These are phyloP conservation scores for Solanum neorickii DNA, from an alignment of 257 asterid genomes.

Conservation along the genomic window DNA sequence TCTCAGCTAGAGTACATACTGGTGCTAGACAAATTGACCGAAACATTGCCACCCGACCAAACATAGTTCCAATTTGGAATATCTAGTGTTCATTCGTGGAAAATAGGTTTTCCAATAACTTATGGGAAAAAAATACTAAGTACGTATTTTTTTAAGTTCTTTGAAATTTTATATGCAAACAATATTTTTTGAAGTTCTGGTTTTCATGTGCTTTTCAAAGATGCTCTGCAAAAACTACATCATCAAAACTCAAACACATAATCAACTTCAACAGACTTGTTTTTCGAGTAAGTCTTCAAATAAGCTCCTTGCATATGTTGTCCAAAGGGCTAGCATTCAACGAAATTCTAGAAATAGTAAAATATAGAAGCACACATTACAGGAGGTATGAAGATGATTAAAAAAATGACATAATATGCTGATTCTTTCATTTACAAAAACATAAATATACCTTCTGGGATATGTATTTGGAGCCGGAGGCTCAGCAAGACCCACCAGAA, in stretches of 20 bases:
- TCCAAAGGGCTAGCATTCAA: background rate
- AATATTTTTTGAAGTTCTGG: background rate
- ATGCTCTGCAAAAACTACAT: background rate
- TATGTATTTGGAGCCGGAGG: conserved; percentile 59
- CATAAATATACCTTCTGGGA: conserved; percentile 54
- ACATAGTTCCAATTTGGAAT: background rate
- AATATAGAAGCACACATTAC: background rate
- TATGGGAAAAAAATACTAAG: background rate
- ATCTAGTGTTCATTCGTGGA: background rate
- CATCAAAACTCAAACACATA: background rate
- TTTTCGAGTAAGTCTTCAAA: background rate
- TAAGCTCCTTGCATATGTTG: background rate
- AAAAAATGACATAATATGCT: background rate
- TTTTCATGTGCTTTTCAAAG: background rate
- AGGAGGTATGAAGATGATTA: background rate
- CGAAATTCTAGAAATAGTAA: background rate
- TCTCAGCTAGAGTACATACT: background rate
- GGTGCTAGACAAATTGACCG: background rate
- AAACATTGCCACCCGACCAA: background rate
- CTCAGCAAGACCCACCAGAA: conserved; percentile 89
- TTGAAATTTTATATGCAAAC: background rate
- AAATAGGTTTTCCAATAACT: background rate
- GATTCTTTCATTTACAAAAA: background rate
- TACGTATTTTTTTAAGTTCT: background rate
- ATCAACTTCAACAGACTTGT: background rate